Percentiles rank a stretch among this genome's conserved stretches.
These are phyloP conservation scores for Tulasnella sp. DNA, from an alignment of 768 basidiomycete species.

Conservation along the genomic window DNA sequence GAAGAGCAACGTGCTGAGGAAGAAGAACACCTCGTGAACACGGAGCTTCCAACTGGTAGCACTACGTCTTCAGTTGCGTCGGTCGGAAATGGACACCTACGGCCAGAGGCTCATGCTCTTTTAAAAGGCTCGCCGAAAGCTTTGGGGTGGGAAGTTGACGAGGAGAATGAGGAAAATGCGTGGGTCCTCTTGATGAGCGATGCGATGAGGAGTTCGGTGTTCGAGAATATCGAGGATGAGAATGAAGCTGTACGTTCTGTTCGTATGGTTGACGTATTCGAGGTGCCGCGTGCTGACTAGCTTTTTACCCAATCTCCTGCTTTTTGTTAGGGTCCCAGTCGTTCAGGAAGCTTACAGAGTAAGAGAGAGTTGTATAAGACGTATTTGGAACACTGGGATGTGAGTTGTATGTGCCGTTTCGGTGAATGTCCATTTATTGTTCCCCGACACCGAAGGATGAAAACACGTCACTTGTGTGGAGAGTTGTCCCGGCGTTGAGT, in stretches of 20 bases:
- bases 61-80: too few relatives aligned
- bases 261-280: neutral
- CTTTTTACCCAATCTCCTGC: neutral
- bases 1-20: too few relatives aligned
- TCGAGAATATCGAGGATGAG: neutral
- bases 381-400: constrained; percentile 6
- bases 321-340: neutral
- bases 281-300: neutral
- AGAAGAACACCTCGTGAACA: too few relatives aligned
- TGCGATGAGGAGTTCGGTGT: constrained; percentile 5
- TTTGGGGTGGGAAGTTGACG: constrained; percentile 13
- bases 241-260: neutral
- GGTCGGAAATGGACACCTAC: neutral
- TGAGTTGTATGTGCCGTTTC: neutral
- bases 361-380: constrained; percentile 2
- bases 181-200: constrained; percentile 10
- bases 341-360: neutral
- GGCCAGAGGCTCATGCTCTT: neutral
- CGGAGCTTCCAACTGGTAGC: too few relatives aligned
- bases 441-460: neutral
- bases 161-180: constrained; percentile 8
- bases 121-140: constrained; percentile 9
- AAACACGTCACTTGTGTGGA: neutral
- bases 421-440: neutral
- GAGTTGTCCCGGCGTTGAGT: neutral